phyloP scores from a whole-genome alignment of 768 basidiomycete genomes.

The Calocera cornea region DNA sequence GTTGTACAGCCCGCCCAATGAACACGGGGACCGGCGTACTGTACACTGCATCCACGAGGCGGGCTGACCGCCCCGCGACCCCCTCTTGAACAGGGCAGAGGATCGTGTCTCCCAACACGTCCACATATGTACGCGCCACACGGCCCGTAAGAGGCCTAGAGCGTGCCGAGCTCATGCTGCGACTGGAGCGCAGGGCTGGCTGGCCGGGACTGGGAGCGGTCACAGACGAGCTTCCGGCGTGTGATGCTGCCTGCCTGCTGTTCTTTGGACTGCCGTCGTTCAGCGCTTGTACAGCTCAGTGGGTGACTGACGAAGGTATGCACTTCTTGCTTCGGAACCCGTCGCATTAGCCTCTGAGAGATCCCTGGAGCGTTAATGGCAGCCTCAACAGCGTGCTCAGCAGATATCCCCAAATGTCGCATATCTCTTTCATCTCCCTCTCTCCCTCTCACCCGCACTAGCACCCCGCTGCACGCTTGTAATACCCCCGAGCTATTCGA shows the following conservation, averaged over 20 bases:
- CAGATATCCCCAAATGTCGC: no score
- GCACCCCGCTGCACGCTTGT: no score
- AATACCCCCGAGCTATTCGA: no score
- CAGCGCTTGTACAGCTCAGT: no score
- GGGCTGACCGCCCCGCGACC: conserved; percentile 27
- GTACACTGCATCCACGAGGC: conserved; percentile 28
- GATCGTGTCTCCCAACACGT: conserved; percentile 20
- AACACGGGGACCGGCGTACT: conserved; percentile 32
- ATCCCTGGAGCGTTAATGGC: no score
- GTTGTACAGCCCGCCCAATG: conserved; percentile 27
- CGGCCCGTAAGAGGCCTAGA: conserved; percentile 17
- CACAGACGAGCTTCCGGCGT: conserved; percentile 21
- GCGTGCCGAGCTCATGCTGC: conserved; percentile 13
- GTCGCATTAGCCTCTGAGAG: no score
- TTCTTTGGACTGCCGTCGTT: no score
- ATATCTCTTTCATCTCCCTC: no score
- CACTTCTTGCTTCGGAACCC: no score
- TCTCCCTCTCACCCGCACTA: no score
- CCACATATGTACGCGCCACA: conserved; percentile 22
- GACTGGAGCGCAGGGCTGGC: background rate
- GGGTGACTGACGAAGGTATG: no score
- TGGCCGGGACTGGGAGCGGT: conserved; percentile 16
- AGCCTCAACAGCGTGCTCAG: no score
- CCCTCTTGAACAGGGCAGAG: conserved; percentile 25
- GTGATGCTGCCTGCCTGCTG: conserved; percentile 22